Evolutionary conservation across 2,329 filamentous ascomycete species (phyloP).

Genomic region (Penicillium sp.): DNA sequence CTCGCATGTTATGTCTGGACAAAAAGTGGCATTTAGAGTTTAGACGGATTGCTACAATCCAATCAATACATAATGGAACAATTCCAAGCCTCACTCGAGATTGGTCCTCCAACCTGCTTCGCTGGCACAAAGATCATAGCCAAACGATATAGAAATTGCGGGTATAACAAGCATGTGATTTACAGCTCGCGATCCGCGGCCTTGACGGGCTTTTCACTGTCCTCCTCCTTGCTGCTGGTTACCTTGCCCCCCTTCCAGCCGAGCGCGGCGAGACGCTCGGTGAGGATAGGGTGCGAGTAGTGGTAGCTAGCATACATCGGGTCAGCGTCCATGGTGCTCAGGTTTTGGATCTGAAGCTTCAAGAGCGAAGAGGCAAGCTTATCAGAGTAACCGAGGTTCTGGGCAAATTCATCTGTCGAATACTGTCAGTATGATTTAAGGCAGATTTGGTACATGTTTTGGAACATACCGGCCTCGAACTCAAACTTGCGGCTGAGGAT

Average conservation of each 20-base stretch:
- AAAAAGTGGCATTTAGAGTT: slow-evolving; percentile 19
- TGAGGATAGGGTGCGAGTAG: slow-evolving; percentile 94
- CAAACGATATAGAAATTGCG: neutral
- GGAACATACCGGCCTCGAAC: slow-evolving; percentile 74
- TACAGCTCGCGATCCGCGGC: slow-evolving; percentile 75
- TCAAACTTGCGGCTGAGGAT: slow-evolving; percentile 91
- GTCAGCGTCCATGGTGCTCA: slow-evolving; percentile 98
- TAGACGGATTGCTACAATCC: slow-evolving; percentile 11
- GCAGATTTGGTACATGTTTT: neutral
- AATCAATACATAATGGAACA: slow-evolving; percentile 12
- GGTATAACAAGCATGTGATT: slow-evolving; percentile 11
- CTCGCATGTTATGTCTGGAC: slow-evolving; percentile 19
- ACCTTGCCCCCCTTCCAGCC: slow-evolving; percentile 70
- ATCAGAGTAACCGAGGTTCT: slow-evolving; percentile 75
- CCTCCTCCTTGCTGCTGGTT: slow-evolving; percentile 50
- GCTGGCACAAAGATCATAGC: neutral
- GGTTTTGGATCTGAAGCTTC: slow-evolving; percentile 96
- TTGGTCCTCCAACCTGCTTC: neutral
- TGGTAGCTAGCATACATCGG: slow-evolving; percentile 98
- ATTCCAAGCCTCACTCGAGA: slow-evolving; percentile 2
- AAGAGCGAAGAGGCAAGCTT: slow-evolving; percentile 86
- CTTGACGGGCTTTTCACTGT: slow-evolving; percentile 62
- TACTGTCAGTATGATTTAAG: slow-evolving; percentile 21
- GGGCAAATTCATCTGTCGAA: slow-evolving; percentile 71
- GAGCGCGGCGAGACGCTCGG: slow-evolving; percentile 86